These are phyloP conservation scores for Symbiotaphrina buchneri DNA, from an alignment of 495 filamentous ascomycete species.

Conservation along the genomic window DNA sequence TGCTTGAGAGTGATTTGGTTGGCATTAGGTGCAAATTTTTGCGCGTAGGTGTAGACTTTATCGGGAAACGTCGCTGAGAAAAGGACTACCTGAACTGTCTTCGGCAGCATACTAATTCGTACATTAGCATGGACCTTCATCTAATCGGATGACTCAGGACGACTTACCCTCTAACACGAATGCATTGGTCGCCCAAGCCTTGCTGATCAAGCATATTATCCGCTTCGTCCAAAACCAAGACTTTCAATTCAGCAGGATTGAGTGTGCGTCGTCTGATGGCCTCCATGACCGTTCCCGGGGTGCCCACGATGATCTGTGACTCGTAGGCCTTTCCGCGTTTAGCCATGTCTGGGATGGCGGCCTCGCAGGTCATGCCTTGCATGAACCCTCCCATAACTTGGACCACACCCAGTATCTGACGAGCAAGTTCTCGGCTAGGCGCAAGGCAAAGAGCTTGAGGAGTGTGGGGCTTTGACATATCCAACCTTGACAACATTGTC, in stretches of 20 bases:
- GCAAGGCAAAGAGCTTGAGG: conserved; percentile 83
- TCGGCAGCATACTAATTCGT: conserved; percentile 36
- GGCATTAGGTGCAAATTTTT: conserved; percentile 56
- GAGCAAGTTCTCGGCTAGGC: conserved; percentile 82
- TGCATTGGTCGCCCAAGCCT: conserved; percentile 84
- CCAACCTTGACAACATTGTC: conserved; percentile 69
- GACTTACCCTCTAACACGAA: conserved; percentile 60
- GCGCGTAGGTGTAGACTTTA: conserved; percentile 59
- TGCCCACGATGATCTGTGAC: conserved; percentile 69
- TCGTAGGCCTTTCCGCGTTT: conserved; percentile 35
- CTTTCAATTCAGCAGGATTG: conserved; percentile 36
- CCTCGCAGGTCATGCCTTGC: conserved; percentile 40
- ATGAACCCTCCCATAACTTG: conserved; percentile 65
- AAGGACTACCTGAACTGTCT: conserved; percentile 57
- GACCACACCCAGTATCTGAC: conserved; percentile 77
- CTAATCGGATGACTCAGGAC: not conserved
- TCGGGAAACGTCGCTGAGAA: conserved; percentile 94
- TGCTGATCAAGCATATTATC: conserved; percentile 94
- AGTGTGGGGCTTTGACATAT: conserved; percentile 34
- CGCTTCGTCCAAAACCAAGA: conserved; percentile 79
- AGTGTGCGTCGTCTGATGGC: conserved; percentile 52
- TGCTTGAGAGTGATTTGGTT: conserved; percentile 76
- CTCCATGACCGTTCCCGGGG: conserved; percentile 82
- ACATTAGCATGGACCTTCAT: not conserved
- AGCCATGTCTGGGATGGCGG: conserved; percentile 57